Percentiles rank a stretch among this genome's conserved stretches.
phyloP scores from a whole-genome alignment of 441 rosid genomes.

The Aquilaria agallochum region DNA sequence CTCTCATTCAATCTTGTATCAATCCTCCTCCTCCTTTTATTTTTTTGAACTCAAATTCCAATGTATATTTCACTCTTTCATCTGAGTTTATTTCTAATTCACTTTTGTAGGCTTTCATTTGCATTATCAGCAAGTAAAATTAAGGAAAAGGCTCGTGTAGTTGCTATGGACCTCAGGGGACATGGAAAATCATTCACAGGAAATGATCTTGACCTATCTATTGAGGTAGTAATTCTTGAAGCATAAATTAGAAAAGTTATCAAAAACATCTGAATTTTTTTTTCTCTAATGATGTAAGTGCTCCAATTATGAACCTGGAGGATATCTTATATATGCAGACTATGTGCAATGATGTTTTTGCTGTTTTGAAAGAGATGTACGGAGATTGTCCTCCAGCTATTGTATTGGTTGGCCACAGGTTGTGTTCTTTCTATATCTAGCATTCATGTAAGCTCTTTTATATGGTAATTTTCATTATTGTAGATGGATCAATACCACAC shows the following conservation, averaged over 20 bases:
- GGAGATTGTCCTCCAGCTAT: conserved; percentile 93
- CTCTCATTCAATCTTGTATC: background rate
- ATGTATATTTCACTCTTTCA: background rate
- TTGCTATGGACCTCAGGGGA: conserved; percentile 95
- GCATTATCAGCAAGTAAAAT: conserved; percentile 70
- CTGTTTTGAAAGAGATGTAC: conserved; percentile 78
- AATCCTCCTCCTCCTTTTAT: background rate
- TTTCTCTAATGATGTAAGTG: background rate
- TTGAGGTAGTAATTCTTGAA: conserved; percentile 48
- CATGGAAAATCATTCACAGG: conserved; percentile 86
- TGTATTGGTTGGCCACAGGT: conserved; percentile 98
- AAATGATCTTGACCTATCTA: conserved; percentile 78
- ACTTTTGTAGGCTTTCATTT: conserved; percentile 72
- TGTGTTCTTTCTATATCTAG: conserved; percentile 16
- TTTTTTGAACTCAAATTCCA: background rate
- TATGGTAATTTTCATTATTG: no score
- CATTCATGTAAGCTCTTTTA: no score
- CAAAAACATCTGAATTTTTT: conserved; percentile 3
- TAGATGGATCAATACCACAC: no score
- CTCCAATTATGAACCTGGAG: conserved; percentile 12
- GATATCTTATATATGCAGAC: conserved; percentile 52
- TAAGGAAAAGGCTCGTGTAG: conserved; percentile 86
- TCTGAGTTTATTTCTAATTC: background rate
- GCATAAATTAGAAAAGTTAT: background rate
- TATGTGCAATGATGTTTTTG: conserved; percentile 80